Evolutionary conservation across 495 filamentous ascomycete genomes (phyloP), one percentile per base, ranked within the genome.

Genomic region (Darksidea phi): DNA sequence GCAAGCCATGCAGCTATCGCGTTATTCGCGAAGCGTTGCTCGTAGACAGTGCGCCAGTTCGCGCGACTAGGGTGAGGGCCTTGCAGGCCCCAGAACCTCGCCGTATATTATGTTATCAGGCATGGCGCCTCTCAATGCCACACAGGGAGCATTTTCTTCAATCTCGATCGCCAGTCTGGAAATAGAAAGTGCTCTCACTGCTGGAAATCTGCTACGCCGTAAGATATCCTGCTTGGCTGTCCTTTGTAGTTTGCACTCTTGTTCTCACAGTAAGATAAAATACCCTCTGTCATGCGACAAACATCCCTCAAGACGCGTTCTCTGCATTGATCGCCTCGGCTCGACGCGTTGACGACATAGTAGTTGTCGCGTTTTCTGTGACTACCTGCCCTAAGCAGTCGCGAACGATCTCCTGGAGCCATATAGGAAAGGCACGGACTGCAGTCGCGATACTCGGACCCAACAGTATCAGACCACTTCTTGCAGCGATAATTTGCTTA

Each of bases 351-450:
- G 52, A 57, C 55, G 57, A 41, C 47, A 46, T 56, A 46, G 55
- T 57, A n/a, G 61, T 61, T 34, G 61, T 57, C 15, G 61, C 61
- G 37, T 59, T 57, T 17, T 54, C 56, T 18, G 45, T 68, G 10
- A 63, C 66, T 7, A 57, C 28, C 10, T 61, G 37, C 7, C 60
- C 60, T 47, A 47, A 36, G 6, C 38, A 10, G 48, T 70, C 66
- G 1, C 68, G 56, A 24, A 68, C 48, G 10, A 32, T 21, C 37
- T 70, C 68, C 46, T 70, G 68, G 24, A 74, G 13, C 68, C 70
- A 74, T 23, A 20, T 55, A 41, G 41, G 74, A 8, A 58, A 67
- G 43, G 49, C 73, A 26, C 68, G 71, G 59, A 53, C 25, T 28
- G 18, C 63, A 43, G 46, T 43, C 20, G 36, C 71, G 43, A 46